Evolutionary conservation across 2,329 filamentous ascomycete species (phyloP), one percentile per base, ranked within the genome.

Genomic region (Apiospora aurea): DNA sequence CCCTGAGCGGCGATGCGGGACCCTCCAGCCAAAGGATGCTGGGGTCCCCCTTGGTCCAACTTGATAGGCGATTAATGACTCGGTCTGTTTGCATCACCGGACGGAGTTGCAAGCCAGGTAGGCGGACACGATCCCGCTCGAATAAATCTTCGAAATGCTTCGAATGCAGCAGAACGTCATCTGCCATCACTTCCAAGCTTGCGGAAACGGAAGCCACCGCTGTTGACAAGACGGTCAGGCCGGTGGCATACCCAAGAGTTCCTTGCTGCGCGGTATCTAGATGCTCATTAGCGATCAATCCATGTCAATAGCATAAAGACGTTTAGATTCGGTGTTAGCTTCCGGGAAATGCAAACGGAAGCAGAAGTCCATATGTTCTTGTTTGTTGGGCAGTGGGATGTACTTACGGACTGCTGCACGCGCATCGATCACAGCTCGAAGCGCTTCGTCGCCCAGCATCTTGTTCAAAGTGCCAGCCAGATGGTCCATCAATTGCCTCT

Each of bases 131-230:
- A 1, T 14, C 26, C 14, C 66, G 66, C 1, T 68, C 66, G 21
- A 68, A 68, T 18, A 68, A 68, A 13, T 68, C 41, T 47, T 68
- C 66, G 24, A 68, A 11, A 13, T 47, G n/a, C 24, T 18, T 46
- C 2, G 66, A 68, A 6, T 34, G 6, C 0, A 47, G n/a, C 2
- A 68, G 4, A 4, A 68, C 10, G 14, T 68, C 66, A 10, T 68
- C 41, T 10, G n/a, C n/a, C n/a, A 26, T 29, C 24, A 18, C 5
- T 47, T n/a, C 4, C 14, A 21, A 1, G 34, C 5, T 41, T 38
- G 16, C 11, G 6, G 26, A 10, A 14, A 24, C 10, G 11, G 34
- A 26, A 4, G 66, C 13, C 11, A 41, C 13, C 11, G 41, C 4
- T 18, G n/a, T 16, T 26, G 64, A n/a, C 11, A 26, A 7, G 4